These are phyloP conservation scores for Rhodotorula sp. DNA, from an alignment of 1,284 basidiomycete species.

Conservation along the genomic window DNA sequence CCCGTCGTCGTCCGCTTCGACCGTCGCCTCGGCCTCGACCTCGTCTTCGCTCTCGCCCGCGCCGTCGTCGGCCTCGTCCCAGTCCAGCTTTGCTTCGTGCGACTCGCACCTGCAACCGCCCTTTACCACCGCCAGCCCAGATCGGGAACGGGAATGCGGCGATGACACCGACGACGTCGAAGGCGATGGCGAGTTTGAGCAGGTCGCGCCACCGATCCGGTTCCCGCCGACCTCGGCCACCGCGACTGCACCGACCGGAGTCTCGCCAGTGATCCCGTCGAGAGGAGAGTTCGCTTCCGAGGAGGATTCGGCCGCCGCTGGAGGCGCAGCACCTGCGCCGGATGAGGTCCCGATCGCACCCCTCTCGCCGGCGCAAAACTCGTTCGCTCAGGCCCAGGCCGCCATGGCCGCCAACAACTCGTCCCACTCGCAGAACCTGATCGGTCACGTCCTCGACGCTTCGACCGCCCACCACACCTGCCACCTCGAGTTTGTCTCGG, in stretches of 20 bases:
- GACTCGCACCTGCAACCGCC: conserved; percentile 21
- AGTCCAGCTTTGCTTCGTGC: conserved; percentile 26
- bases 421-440: conserved; percentile 47
- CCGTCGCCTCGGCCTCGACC: conserved; percentile 4
- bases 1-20: background rate
- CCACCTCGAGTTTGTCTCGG: conserved; percentile 75
- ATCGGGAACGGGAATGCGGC: too few species aligned
- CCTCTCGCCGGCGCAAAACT: conserved; percentile 12
- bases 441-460: conserved; percentile 51
- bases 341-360: too few species aligned
- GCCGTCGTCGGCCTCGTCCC: conserved; percentile 19
- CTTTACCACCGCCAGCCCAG: background rate
- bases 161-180: background rate
- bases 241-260: background rate
- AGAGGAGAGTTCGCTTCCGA: background rate
- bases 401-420: conserved; percentile 43
- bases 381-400: conserved; percentile 38
- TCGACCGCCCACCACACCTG: conserved; percentile 27
- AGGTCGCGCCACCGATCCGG: background rate
- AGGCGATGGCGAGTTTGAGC: background rate
- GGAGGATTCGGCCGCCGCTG: background rate
- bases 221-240: conserved; percentile 9
- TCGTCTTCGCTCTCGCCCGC: conserved; percentile 9
- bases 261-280: background rate
- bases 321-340: too few species aligned